Percentiles rank a stretch among this genome's conserved stretches.
Conservation (phyloP, 1,139 yeast genomes). For the Debaryomyces nepalensis region DNA sequence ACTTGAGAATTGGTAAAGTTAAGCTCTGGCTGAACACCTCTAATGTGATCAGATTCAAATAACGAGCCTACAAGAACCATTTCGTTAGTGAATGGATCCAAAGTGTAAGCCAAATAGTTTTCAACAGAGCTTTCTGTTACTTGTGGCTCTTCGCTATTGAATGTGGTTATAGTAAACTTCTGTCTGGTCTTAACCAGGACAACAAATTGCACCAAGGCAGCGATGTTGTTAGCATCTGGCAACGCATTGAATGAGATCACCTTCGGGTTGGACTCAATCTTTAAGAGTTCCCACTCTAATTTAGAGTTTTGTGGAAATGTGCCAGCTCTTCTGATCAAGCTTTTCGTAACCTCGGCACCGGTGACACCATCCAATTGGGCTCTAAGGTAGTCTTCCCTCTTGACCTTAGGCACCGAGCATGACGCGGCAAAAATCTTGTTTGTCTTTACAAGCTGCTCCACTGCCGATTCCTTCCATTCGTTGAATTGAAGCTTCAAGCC, state of each 20-base stretch:
- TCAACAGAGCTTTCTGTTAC: constrained; percentile 60
- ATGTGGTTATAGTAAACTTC: constrained; percentile 55
- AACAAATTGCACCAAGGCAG: constrained; percentile 73
- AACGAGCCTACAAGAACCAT: constrained; percentile 77
- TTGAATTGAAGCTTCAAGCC: constrained; percentile 43
- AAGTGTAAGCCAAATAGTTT: constrained; percentile 76
- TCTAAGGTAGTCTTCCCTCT: constrained; percentile 34
- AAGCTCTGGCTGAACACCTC: constrained; percentile 41
- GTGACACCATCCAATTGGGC: constrained; percentile 38
- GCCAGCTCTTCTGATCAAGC: constrained; percentile 33
- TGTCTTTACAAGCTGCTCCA: constrained; percentile 46
- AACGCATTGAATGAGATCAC: constrained; percentile 61
- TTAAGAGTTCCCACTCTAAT: constrained; percentile 76
- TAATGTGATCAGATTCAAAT: constrained; percentile 63
- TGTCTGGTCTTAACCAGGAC: constrained; percentile 78
- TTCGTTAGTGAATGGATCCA: constrained; percentile 72
- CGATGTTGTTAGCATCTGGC: constrained; percentile 71
- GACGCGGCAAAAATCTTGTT: constrained; percentile 51
- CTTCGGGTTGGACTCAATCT: constrained; percentile 73
- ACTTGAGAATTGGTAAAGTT: constrained; percentile 28
- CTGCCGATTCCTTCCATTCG: constrained; percentile 50
- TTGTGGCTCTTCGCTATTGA: constrained; percentile 40
- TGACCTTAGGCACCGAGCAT: constrained; percentile 35
- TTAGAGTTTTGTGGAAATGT: constrained; percentile 61
- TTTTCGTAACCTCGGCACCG: constrained; percentile 40